A percentile compares a stretch with the other conserved stretches of the same genome.
phyloP scores from a whole-genome alignment of 2,329 filamentous ascomycete species.

The Diaporthe sp. region DNA sequence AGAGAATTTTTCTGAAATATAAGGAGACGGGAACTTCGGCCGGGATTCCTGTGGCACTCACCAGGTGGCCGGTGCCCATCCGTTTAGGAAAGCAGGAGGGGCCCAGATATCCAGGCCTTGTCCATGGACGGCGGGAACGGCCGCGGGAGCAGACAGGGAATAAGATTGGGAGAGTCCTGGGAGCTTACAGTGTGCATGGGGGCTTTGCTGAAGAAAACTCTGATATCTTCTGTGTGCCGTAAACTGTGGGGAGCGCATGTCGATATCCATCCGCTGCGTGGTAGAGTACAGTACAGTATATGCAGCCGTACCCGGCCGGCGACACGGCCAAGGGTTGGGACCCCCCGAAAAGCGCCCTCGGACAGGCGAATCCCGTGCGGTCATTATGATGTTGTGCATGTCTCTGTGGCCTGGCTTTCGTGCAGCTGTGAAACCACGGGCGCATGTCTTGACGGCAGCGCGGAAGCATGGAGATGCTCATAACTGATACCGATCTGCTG shows the following conservation, averaged over 20 bases:
- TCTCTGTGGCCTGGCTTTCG: background rate
- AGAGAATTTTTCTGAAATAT: constrained; percentile 31
- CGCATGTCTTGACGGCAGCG: constrained; percentile 22
- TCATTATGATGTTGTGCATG: constrained; percentile 21
- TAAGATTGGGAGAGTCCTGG: constrained; percentile 10
- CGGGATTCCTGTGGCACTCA: constrained; percentile 19
- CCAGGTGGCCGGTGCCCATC: background rate
- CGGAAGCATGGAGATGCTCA: constrained; percentile 34
- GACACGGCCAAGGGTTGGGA: constrained; percentile 13
- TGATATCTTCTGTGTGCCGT: constrained; percentile 11
- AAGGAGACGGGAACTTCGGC: constrained; percentile 27
- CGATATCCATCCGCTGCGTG: constrained; percentile 21
- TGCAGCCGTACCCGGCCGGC: constrained; percentile 21
- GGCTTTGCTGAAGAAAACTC: constrained; percentile 28
- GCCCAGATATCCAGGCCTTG: background rate
- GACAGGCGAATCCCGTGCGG: constrained; percentile 7
- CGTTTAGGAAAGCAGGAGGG: background rate
- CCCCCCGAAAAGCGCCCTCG: background rate
- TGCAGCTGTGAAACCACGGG: constrained; percentile 22
- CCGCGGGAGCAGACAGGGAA: constrained; percentile 19
- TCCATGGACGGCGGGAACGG: constrained; percentile 7
- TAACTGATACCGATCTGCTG: constrained; percentile 38
- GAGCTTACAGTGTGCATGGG: background rate
- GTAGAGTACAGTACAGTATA: constrained; percentile 4
- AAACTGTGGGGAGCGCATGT: constrained; percentile 33